Percentiles rank a stretch among this genome's conserved stretches.
Conservation (phyloP, 2,329 filamentous ascomycete genomes). For the Penicillium griseofulvum region DNA sequence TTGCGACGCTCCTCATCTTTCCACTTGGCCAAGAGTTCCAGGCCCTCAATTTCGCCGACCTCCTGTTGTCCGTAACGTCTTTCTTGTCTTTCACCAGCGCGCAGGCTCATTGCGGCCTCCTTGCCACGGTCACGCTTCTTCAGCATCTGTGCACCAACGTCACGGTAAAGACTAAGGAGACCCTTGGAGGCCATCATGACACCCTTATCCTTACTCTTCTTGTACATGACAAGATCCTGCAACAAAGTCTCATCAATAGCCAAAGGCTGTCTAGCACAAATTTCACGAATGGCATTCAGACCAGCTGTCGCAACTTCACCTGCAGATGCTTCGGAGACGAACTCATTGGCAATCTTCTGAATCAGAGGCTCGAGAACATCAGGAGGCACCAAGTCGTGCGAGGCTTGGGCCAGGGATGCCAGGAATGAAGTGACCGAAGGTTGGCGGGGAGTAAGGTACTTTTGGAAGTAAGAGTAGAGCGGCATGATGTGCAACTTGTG, state of each 20-base stretch:
- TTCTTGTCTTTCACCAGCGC: constrained; percentile 70
- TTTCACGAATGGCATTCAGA: constrained; percentile 90
- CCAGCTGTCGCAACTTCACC: constrained; percentile 88
- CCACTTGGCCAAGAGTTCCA: constrained; percentile 88
- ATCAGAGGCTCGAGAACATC: constrained; percentile 88
- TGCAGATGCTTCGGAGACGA: constrained; percentile 90
- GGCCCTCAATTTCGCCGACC: constrained; percentile 78
- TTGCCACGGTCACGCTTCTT: constrained; percentile 89
- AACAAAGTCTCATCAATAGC: constrained; percentile 95
- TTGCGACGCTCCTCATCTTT: constrained; percentile 83
- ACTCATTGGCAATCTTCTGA: constrained; percentile 96
- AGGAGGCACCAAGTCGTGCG: constrained; percentile 86
- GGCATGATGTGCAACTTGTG: constrained; percentile 88
- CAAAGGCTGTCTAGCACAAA: constrained; percentile 88
- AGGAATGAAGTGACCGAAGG: constrained; percentile 89
- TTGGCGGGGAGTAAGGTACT: constrained; percentile 84
- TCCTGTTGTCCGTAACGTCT: constrained; percentile 80
- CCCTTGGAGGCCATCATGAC: constrained; percentile 99
- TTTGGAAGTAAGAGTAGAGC: constrained; percentile 95
- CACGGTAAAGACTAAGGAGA: constrained; percentile 82
- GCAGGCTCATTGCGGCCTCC: constrained; percentile 79
- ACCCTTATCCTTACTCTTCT: constrained; percentile 96
- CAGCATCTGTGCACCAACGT: constrained; percentile 84
- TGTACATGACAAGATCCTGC: constrained; percentile 92
- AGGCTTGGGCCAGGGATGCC: constrained; percentile 86